phyloP scores from a whole-genome alignment of 2,329 filamentous ascomycete genomes.

The Ceratocystis cacaofunesta region DNA sequence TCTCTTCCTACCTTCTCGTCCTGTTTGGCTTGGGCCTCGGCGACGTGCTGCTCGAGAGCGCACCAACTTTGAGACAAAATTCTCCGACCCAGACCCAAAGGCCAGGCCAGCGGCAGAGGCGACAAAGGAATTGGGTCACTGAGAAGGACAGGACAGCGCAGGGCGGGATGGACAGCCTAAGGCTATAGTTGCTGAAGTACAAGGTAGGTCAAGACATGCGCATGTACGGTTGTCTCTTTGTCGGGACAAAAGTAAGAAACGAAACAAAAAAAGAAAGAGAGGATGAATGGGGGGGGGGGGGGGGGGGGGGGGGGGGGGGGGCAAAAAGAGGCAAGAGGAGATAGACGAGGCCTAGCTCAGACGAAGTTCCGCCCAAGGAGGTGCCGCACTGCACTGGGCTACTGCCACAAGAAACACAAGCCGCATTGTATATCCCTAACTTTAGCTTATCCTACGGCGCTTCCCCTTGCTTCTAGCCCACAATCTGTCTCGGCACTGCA shows the following conservation, averaged over 20 bases:
- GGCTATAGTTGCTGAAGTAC: too few relatives aligned
- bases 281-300: too few relatives aligned
- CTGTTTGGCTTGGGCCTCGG: background rate
- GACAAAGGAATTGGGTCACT: background rate
- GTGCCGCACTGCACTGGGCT: too few relatives aligned
- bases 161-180: too few relatives aligned
- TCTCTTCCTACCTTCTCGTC: background rate
- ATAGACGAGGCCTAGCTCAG: too few relatives aligned
- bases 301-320: too few relatives aligned
- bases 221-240: too few relatives aligned
- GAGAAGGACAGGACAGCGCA: background rate
- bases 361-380: too few relatives aligned
- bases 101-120: background rate
- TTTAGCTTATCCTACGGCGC: background rate
- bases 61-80: conserved; percentile 4
- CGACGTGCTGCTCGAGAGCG: background rate
- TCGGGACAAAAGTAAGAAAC: too few relatives aligned
- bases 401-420: background rate
- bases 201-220: too few relatives aligned
- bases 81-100: background rate
- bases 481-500: background rate
- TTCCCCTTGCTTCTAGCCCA: background rate
- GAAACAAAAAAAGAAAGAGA: too few relatives aligned
- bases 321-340: too few relatives aligned
- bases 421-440: background rate